phyloP scores from a whole-genome alignment of 139 green algal species.

The Pedinophyceae sp. region DNA sequence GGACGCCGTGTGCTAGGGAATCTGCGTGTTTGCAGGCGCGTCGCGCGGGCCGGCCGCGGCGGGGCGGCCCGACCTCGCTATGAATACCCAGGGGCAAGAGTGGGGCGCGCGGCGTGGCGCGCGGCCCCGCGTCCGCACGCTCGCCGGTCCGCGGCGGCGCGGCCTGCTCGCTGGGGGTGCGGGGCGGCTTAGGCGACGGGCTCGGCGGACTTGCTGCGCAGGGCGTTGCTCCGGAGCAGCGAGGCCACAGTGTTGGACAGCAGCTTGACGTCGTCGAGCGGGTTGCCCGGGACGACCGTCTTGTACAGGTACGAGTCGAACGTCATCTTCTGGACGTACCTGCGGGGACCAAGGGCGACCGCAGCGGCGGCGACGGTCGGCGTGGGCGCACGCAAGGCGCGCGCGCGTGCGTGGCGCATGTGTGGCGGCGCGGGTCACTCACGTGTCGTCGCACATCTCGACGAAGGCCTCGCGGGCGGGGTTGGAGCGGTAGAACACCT shows the following conservation, averaged over 20 bases:
- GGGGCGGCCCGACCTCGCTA: no score
- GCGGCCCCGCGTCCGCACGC: no score
- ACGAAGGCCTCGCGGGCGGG: conserved; percentile 96
- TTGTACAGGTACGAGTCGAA: conserved; percentile 99
- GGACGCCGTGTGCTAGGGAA: no score
- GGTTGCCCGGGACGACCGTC: conserved; percentile 97
- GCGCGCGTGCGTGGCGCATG: conserved; percentile 7
- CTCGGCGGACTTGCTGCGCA: conserved; percentile 47
- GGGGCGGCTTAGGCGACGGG: conserved; percentile 33
- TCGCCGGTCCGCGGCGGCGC: no score
- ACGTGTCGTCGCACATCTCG: conserved; percentile 88
- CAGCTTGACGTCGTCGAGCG: conserved; percentile 94
- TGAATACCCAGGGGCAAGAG: no score
- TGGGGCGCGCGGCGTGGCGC: no score
- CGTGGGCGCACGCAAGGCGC: background rate
- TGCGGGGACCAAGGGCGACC: no score
- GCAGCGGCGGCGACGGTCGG: no score
- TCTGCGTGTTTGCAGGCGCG: no score
- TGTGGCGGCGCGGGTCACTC: background rate
- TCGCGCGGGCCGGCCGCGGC: no score
- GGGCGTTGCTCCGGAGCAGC: conserved; percentile 82
- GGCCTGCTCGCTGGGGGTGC: no score
- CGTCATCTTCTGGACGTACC: conserved; percentile 99
- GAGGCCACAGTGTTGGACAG: conserved; percentile 67
- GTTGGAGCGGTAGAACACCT: conserved; percentile 93